Conservation (phyloP, 1,284 basidiomycete genomes). For the Malassezia sympodialis region DNA sequence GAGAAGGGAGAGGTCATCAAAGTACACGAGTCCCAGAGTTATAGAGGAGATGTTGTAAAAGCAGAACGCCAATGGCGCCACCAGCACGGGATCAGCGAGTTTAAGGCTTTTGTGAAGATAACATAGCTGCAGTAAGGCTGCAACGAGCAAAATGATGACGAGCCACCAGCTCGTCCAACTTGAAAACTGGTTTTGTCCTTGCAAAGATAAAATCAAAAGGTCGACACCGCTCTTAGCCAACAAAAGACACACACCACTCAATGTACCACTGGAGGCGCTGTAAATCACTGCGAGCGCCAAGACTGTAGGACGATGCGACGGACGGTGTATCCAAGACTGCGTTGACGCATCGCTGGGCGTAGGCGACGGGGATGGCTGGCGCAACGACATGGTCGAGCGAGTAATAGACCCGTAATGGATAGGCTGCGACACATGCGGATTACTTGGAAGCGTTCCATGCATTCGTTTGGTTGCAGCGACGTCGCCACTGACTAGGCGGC, state of each 20-base stretch:
- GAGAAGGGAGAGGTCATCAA: conserved; percentile 72
- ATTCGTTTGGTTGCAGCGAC: background rate
- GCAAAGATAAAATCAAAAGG: conserved; percentile 67
- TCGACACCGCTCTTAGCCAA: conserved; percentile 92
- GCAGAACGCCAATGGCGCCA: conserved; percentile 89
- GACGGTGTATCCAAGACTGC: background rate
- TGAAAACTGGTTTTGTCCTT: conserved; percentile 70
- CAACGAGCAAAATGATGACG: conserved; percentile 60
- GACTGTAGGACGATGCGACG: conserved; percentile 50
- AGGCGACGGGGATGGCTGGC: background rate
- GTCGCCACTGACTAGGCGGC: background rate
- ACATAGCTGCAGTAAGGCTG: conserved; percentile 68
- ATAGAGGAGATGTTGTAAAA: conserved; percentile 81
- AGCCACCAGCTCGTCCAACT: conserved; percentile 68
- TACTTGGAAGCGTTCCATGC: conserved; percentile 11
- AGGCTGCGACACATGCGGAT: background rate
- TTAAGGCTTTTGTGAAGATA: conserved; percentile 83
- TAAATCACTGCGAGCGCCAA: conserved; percentile 73
- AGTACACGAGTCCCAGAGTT: conserved; percentile 62
- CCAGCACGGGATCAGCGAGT: conserved; percentile 63
- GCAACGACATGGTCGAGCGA: background rate
- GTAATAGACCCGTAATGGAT: background rate
- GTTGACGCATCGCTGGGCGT: background rate
- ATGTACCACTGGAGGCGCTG: conserved; percentile 77
- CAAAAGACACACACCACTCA: conserved; percentile 82